These are phyloP conservation scores for Microthlaspi erraticum DNA, from an alignment of 345 rosid species.

Conservation along the genomic window DNA sequence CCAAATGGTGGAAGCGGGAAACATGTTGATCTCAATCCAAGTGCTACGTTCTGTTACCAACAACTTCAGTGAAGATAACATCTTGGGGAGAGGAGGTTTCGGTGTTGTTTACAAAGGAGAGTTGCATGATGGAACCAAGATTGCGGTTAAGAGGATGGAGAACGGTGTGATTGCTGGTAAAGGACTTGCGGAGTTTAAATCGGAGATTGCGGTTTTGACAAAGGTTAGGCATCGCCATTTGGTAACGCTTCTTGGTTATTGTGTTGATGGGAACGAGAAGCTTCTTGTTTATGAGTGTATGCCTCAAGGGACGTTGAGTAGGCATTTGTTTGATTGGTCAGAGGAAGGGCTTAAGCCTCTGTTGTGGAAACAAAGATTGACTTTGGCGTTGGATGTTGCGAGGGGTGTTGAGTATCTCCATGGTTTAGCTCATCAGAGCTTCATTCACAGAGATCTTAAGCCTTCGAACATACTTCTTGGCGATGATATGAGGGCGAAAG, in stretches of 20 bases:
- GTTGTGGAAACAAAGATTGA: conserved; percentile 78
- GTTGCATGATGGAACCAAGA: conserved; percentile 82
- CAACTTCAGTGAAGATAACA: conserved; percentile 75
- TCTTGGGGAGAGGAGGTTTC: conserved; percentile 83
- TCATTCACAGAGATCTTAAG: conserved; percentile 87
- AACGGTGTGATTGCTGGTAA: conserved; percentile 67
- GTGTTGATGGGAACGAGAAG: conserved; percentile 91
- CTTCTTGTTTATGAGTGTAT: conserved; percentile 84
- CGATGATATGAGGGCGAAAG: conserved; percentile 91
- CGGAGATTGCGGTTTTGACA: conserved; percentile 84
- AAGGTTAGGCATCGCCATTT: conserved; percentile 87
- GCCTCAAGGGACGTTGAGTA: conserved; percentile 87
- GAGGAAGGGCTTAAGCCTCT: conserved; percentile 67
- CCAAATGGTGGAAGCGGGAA: conserved; percentile 83
- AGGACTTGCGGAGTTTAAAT: conserved; percentile 72
- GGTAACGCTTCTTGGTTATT: conserved; percentile 85
- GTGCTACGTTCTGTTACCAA: conserved; percentile 78
- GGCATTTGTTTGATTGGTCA: conserved; percentile 69
- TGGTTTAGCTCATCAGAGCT: conserved; percentile 87
- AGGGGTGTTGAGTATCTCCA: conserved; percentile 96
- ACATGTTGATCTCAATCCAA: conserved; percentile 86
- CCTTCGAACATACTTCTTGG: conserved; percentile 93
- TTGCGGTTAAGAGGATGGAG: conserved; percentile 93
- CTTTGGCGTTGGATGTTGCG: conserved; percentile 87
- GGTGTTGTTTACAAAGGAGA: conserved; percentile 92